phyloP scores from a whole-genome alignment of 2,329 filamentous ascomycete species.

The Bipolaris zeicola region DNA sequence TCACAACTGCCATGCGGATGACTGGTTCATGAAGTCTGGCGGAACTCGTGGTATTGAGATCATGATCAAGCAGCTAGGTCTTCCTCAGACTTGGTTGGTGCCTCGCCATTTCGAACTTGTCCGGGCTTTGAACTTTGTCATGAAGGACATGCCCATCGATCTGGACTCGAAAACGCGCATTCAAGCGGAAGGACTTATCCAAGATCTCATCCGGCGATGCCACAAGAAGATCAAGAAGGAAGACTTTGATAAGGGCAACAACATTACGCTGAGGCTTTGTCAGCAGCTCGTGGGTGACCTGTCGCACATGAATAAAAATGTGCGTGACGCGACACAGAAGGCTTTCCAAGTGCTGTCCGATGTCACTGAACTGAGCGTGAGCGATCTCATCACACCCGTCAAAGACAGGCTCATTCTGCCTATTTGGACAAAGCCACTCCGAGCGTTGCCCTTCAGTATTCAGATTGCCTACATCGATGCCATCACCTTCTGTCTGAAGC shows the following conservation, averaged over 20 bases:
- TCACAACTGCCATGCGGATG: slow-evolving; percentile 94
- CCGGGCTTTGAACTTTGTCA: slow-evolving; percentile 90
- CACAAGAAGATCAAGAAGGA: slow-evolving; percentile 81
- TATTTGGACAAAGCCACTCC: slow-evolving; percentile 92
- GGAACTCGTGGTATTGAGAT: slow-evolving; percentile 90
- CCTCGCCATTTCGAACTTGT: slow-evolving; percentile 86
- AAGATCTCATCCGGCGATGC: slow-evolving; percentile 77
- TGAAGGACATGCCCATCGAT: slow-evolving; percentile 97
- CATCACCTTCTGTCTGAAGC: slow-evolving; percentile 89
- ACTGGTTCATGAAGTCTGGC: slow-evolving; percentile 98
- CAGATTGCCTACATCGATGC: slow-evolving; percentile 99
- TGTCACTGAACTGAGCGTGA: slow-evolving; percentile 76
- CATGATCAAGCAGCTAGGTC: slow-evolving; percentile 79
- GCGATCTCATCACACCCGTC: slow-evolving; percentile 86
- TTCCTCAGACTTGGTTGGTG: slow-evolving; percentile 83
- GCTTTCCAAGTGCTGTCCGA: slow-evolving; percentile 82
- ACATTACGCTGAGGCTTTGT: slow-evolving; percentile 75
- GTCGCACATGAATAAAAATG: slow-evolving; percentile 93
- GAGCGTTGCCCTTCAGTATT: slow-evolving; percentile 88
- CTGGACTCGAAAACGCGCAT: slow-evolving; percentile 86
- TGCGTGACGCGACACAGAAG: slow-evolving; percentile 82
- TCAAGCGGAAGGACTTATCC: slow-evolving; percentile 81
- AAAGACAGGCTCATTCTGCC: slow-evolving; percentile 88
- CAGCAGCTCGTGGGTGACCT: slow-evolving; percentile 86
- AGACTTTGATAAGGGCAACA: slow-evolving; percentile 71